Base-by-base conservation (phyloP, 225 moss, liverwort and hornwort genomes). In the Pseudisothecium myosuroides region DNA sequence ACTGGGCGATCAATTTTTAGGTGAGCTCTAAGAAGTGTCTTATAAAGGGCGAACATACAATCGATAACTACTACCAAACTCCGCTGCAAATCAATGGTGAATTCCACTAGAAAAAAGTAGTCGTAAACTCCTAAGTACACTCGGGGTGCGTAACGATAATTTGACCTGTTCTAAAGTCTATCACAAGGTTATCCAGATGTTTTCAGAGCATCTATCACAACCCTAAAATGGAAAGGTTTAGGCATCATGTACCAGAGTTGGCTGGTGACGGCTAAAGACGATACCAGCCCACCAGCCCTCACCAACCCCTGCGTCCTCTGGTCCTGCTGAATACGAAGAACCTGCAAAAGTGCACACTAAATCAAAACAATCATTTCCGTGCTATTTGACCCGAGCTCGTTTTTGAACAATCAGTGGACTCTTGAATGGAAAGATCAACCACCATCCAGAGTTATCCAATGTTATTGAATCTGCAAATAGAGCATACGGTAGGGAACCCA, bases 231-330 rank as follows among this genome's bases (percentile, higher is more conserved):
- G n/a, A 87, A 86, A 79, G 85, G 77, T 66, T 85, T 72, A 72
- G 54, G 83, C 66, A 88, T 87, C 65, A 93, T 81, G 75, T 94
- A 97, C 97, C 91, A 97, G 82, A 86, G 95, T 91, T 80, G 95
- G 95, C 87, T 96, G 96, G 67, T 90, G 90, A 37, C 88, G 93
- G 82, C 94, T 92, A 47, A 97, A 97, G 19, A 90, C 95, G 54
- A 97, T 82, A 91, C 96, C 97, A 87, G 96, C 97, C 97, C 97
- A 97, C 93, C 97, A 92, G 86, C 97, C 95, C 87, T 97, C 97
- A 77, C 97, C 97, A 69, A 96, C 92, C 79, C 97, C 97, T 58
- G 88, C 90, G 88, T 96, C 96, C 88, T 92, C 93, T 59, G 97
- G 97, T 90, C 92, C 93, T 59, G 95, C 93, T 72, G 97, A 94